Conservation (phyloP, 208 protist genomes). For the Leishmania guyanensis region DNA sequence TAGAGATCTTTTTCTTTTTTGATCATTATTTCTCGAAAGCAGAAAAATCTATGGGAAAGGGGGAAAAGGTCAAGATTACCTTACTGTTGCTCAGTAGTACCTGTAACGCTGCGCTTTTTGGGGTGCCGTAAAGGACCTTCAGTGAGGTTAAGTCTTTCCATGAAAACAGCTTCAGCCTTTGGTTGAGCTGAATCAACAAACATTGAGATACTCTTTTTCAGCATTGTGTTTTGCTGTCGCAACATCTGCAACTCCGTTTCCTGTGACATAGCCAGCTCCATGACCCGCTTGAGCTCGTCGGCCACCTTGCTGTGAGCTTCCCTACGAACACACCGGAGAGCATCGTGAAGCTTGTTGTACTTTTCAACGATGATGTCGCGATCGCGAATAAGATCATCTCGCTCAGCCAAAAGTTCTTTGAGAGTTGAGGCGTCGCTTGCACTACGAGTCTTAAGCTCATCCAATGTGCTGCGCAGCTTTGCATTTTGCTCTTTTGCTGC, state of each 20-base stretch:
- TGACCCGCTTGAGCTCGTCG: conserved; percentile 58
- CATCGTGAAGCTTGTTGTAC: conserved; percentile 85
- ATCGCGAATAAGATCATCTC: conserved; percentile 64
- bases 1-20: not conserved
- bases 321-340: conserved; percentile 53
- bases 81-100: conserved; percentile 10
- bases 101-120: conserved; percentile 54
- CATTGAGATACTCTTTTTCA: conserved; percentile 81
- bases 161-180: conserved; percentile 65
- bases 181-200: conserved; percentile 55
- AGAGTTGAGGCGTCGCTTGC: conserved; percentile 55
- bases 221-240: conserved; percentile 61
- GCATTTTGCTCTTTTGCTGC: conserved; percentile 38
- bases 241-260: conserved; percentile 78
- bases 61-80: not conserved
- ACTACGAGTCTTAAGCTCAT: conserved; percentile 71
- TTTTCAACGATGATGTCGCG: conserved; percentile 76
- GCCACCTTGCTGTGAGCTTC: conserved; percentile 44
- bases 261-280: conserved; percentile 67
- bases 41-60: conserved; percentile 13
- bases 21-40: not conserved
- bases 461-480: conserved; percentile 49
- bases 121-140: conserved; percentile 84
- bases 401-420: conserved; percentile 54
- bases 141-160: conserved; percentile 71